Evolutionary conservation across 225 moss, liverwort and hornwort species (phyloP).

Genomic region (Polytrichum commune): DNA sequence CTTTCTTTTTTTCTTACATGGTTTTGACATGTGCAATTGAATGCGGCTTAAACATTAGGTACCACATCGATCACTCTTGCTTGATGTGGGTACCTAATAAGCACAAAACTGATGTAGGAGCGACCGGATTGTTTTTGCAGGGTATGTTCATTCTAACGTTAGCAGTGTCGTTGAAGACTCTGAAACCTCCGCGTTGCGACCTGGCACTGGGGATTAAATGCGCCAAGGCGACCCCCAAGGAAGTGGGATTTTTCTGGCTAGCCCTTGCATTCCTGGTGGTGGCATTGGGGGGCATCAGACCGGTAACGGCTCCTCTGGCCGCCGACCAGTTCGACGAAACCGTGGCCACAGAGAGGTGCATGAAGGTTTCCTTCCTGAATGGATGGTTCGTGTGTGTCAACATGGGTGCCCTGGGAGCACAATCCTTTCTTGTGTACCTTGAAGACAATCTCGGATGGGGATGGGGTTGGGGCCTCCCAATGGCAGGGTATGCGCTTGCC

Average conservation of each 20-base stretch:
- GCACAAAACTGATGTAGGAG: no score
- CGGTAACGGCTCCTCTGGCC: slow-evolving; percentile 16
- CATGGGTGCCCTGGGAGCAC: slow-evolving; percentile 15
- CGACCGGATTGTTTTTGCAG: slow-evolving; percentile 7
- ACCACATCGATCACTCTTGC: no score
- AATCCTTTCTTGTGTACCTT: slow-evolving; percentile 20
- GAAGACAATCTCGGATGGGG: slow-evolving; percentile 25
- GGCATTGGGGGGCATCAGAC: slow-evolving; percentile 17
- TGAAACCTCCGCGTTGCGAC: slow-evolving; percentile 15
- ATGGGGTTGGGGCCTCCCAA: slow-evolving; percentile 17
- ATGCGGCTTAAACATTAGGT: no score
- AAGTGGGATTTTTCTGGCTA: slow-evolving; percentile 23
- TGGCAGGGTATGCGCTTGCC: slow-evolving; percentile 10
- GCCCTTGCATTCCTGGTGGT: slow-evolving; percentile 10
- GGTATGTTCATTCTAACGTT: slow-evolving; percentile 24
- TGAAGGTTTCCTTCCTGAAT: slow-evolving; percentile 13
- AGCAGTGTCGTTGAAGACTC: slow-evolving; percentile 8
- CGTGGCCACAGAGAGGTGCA: slow-evolving; percentile 10
- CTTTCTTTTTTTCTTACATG: no score
- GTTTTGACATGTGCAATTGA: no score
- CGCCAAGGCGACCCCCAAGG: background rate
- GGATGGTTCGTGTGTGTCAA: slow-evolving; percentile 16
- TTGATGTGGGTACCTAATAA: no score
- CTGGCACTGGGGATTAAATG: slow-evolving; percentile 3
- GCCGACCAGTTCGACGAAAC: slow-evolving; percentile 30